These are phyloP conservation scores for Cordyceps farinosa DNA, from an alignment of 2,329 filamentous ascomycete genomes.

Conservation along the genomic window DNA sequence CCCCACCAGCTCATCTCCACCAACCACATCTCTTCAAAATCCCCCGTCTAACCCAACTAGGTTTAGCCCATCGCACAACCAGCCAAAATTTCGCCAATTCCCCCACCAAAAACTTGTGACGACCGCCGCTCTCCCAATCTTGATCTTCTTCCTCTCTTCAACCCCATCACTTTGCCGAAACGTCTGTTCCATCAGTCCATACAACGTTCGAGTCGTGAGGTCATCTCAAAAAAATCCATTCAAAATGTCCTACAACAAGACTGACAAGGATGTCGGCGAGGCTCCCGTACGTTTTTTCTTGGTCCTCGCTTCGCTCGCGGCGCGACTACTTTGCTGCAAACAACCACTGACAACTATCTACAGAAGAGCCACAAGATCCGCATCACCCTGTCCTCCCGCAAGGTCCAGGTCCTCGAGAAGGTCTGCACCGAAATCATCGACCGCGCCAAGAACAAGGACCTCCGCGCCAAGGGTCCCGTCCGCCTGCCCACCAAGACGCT, in stretches of 20 bases:
- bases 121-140: neutral
- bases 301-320: neutral
- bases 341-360: conserved; percentile 11
- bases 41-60: neutral
- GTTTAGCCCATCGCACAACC: conserved; percentile 17
- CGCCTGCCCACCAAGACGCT: conserved; percentile 96
- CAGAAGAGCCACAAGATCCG: conserved; percentile 96
- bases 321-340: neutral
- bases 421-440: conserved; percentile 98
- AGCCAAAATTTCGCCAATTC: conserved; percentile 11
- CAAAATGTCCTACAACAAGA: conserved; percentile 92
- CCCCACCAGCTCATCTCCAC: neutral
- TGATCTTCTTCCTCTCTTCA: conserved; percentile 21
- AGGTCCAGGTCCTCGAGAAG: conserved; percentile 95
- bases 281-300: conserved; percentile 63
- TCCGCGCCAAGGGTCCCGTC: conserved; percentile 97
- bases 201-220: conserved; percentile 77
- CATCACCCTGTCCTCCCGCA: conserved; percentile 94
- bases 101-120: conserved; percentile 14
- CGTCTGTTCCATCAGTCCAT: conserved; percentile 33
- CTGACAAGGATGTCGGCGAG: conserved; percentile 90
- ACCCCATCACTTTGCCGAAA: conserved; percentile 79
- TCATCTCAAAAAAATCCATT: conserved; percentile 30
- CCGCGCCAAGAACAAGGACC: conserved; percentile 96
- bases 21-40: neutral